A percentile compares a stretch with the other conserved stretches of the same genome.
Conservation (phyloP, 140 eudicot genomes). For the Ambrosia hybrid region DNA sequence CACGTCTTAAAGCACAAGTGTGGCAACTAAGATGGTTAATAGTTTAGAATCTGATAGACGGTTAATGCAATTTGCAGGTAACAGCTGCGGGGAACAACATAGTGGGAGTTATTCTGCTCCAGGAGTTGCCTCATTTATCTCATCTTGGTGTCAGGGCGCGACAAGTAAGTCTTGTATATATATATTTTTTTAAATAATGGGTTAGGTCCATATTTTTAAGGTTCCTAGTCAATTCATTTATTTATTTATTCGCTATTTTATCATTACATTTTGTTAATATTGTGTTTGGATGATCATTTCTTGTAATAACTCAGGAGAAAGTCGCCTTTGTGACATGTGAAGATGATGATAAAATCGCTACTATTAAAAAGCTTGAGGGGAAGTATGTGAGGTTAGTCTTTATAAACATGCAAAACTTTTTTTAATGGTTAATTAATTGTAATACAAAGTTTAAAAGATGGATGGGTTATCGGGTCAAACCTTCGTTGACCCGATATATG, state of each 20-base stretch:
- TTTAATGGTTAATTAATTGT: not conserved
- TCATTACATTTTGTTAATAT: slow-evolving; percentile 6
- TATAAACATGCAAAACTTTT: not conserved
- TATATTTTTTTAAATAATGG: not conserved
- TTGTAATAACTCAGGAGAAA: slow-evolving; percentile 61
- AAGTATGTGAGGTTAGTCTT: slow-evolving; percentile 69
- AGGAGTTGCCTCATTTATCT: slow-evolving; percentile 96
- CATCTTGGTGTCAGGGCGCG: slow-evolving; percentile 99
- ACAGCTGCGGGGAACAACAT: slow-evolving; percentile 93
- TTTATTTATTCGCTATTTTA: not conserved
- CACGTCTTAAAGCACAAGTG: too few relatives aligned
- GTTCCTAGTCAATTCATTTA: not conserved
- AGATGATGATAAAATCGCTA: slow-evolving; percentile 69
- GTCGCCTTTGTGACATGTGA: slow-evolving; percentile 97
- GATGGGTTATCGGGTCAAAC: slow-evolving; percentile 12
- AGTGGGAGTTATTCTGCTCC: slow-evolving; percentile 85
- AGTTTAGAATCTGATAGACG: too few relatives aligned
- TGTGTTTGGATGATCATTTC: slow-evolving; percentile 21
- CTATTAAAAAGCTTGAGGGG: slow-evolving; percentile 54
- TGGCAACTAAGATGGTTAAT: too few relatives aligned
- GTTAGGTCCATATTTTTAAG: not conserved
- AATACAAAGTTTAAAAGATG: not conserved
- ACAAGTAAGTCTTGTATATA: slow-evolving; percentile 53
- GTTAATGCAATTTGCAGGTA: slow-evolving; percentile 50
- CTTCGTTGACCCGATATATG: not conserved